These are phyloP conservation scores for Aureobasidium sp. DNA, from an alignment of 2,329 filamentous ascomycete genomes.

Conservation along the genomic window DNA sequence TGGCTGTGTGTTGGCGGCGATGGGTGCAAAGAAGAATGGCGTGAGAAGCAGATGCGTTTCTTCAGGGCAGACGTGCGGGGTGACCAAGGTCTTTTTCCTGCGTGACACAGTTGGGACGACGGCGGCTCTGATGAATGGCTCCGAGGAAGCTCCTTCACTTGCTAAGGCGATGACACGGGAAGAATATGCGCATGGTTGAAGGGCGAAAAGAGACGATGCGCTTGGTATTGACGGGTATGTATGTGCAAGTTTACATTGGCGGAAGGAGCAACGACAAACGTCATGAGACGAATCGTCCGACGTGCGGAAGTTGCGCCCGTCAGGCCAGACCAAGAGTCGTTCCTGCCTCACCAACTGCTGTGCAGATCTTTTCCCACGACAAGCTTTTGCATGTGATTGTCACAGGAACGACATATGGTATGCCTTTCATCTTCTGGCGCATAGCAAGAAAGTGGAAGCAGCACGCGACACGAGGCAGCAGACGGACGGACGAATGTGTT, in stretches of 20 bases:
- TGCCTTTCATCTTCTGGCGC: not conserved
- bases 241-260: not conserved
- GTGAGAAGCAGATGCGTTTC: not conserved
- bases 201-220: not conserved
- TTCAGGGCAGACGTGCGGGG: not conserved
- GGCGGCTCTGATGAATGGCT: not conserved
- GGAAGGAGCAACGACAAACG: not conserved
- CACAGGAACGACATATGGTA: not conserved
- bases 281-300: not conserved
- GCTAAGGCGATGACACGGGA: not conserved
- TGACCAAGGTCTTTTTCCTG: not conserved
- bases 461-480: not conserved
- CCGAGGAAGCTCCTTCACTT: not conserved
- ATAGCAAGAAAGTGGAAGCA: not conserved
- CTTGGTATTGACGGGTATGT: not conserved
- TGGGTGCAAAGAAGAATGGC: not conserved
- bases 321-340: not conserved
- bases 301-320: not conserved
- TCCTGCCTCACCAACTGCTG: not conserved
- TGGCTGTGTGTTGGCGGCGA: not conserved
- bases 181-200: not conserved
- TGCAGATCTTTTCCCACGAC: not conserved
- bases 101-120: not conserved
- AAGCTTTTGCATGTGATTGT: constrained; percentile 1
- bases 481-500: not conserved